Base-by-base conservation (phyloP, 805 yeast genomes). In the Kuraishia borneana region DNA sequence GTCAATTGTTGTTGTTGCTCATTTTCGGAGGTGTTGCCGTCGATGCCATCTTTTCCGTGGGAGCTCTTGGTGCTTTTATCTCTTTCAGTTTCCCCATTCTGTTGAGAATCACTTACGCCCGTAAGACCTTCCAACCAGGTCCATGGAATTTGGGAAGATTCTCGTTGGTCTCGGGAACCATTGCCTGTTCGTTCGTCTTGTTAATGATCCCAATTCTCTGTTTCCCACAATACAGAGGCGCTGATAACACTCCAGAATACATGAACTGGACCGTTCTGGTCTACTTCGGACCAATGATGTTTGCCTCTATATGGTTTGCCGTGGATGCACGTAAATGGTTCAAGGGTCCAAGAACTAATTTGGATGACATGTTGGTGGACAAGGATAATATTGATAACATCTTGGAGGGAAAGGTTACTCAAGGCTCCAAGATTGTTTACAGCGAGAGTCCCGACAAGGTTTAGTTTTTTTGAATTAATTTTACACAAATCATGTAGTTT, bases 241-340 rank as follows among this genome's bases (percentile, higher is more conserved):
- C 52, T 4, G 45, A 61, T 40, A 48, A 50, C 36, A 48, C 52
- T 22, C 45, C 61, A n/a, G 54, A 50, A 22, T 35, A 40, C 26
- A 74, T 74, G 81, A 76, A 76, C 54, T 76, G 81, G 80, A 76
- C 83, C 1, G 63, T 56, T 28, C 63, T 73, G 14, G 80, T 76
- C 6, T 74, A 63, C 52, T 73, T 70, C 47, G 81, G 77, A 2
- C 71, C 80, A 9, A 58, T 76, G 70, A 39, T 70, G 16, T 33
- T 73, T 17, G 67, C 70, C n/a, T 44, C 62, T 18, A 36, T 60
- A 3, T 76, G 76, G 71, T 76, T 50, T 43, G 47, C 56, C 26
- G 54, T 66, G 9, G 68, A 65, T 40, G 83, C 80, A 16, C 71
- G 60, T 46, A 74, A 67, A 42, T 67, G 74, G 67, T 76, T 71